These are phyloP conservation scores for Amylostereum chailletii DNA, from an alignment of 1,284 basidiomycete genomes.

Conservation along the genomic window DNA sequence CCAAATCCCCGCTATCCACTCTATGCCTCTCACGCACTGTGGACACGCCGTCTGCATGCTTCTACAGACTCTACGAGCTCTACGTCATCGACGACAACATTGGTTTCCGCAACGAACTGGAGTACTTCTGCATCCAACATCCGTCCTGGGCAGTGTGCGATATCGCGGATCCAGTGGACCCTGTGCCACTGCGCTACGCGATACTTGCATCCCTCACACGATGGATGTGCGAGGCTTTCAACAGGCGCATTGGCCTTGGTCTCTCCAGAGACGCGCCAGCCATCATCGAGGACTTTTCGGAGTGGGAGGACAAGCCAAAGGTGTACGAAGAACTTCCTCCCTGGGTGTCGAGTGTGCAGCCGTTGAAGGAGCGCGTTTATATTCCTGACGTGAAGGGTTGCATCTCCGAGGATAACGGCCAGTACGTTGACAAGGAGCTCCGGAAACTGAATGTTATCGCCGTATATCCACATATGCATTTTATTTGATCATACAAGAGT, in stretches of 20 bases:
- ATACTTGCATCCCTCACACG: conserved; percentile 22
- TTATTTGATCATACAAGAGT: too few relatives aligned
- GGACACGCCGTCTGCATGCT: conserved; percentile 9
- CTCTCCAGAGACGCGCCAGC: conserved; percentile 15
- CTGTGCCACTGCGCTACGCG: conserved; percentile 17
- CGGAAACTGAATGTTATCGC: too few relatives aligned
- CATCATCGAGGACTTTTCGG: background rate
- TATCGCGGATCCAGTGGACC: conserved; percentile 21
- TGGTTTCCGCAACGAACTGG: conserved; percentile 19
- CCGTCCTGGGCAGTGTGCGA: conserved; percentile 16
- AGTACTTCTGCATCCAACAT: conserved; percentile 19
- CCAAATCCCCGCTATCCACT: too few relatives aligned
- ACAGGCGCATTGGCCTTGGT: conserved; percentile 22
- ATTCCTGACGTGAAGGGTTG: too few relatives aligned
- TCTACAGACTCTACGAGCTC: conserved; percentile 21
- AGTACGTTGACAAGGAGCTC: too few relatives aligned
- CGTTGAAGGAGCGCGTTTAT: too few relatives aligned
- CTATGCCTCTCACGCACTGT: background rate
- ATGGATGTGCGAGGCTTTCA: conserved; percentile 22
- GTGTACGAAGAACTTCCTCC: too few relatives aligned
- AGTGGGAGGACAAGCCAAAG: too few relatives aligned
- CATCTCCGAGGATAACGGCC: too few relatives aligned
- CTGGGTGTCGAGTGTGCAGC: too few relatives aligned
- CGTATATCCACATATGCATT: too few relatives aligned
- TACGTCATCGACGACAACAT: conserved; percentile 15